Evolutionary conservation across 1,284 basidiomycete genomes (phyloP), one percentile per base, ranked within the genome.

Genomic region (Salmacisia buchloeana): DNA sequence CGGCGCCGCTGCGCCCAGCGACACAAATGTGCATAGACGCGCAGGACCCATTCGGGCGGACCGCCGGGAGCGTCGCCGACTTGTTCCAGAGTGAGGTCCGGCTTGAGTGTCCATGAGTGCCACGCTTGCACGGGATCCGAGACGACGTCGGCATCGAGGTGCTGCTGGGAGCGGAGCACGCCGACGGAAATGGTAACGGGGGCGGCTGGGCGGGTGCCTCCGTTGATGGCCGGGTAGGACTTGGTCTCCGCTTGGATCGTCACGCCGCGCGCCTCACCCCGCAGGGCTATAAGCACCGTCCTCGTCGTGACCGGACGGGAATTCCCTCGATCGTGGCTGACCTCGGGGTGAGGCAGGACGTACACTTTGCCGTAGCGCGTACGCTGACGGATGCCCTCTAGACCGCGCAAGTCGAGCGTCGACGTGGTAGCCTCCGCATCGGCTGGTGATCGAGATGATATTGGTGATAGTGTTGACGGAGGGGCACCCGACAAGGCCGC

Each of bases 381-480:
- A 15, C 49, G 49, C 49, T 54, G 49, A 29, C 49, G 23, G 49
- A 54, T 54, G 49, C 49, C 49, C 34, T 54, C 49, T 13, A 54
- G 31, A 12, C 49, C 49, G 10, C 49, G 49, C 9, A 54, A 31
- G 49, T 54, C 49, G 49, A 54, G 49, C 15, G 27, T 18, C 15
- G 49, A 31, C 27, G 49, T 27, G 29, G 49, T 9, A 15, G 23
- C 49, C 9, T 2, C n/a, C 27, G 46, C 15, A 25, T 13, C 21
- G 29, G 49, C 29, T 9, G 27, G 34, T 12, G 49, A 54, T 12
- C 31, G 34, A 7, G 49, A 31, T 18, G 49, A 54, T 15, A 18
- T 7, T 1, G 49, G 49, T 15, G 27, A 27, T n/a, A 31, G 31
- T 3, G 29, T 54, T n/a, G 49, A 54, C 4, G 13, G 49, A n/a